Base-by-base conservation (phyloP, 2,329 filamentous ascomycete species). In the Macrophomina tecta region DNA sequence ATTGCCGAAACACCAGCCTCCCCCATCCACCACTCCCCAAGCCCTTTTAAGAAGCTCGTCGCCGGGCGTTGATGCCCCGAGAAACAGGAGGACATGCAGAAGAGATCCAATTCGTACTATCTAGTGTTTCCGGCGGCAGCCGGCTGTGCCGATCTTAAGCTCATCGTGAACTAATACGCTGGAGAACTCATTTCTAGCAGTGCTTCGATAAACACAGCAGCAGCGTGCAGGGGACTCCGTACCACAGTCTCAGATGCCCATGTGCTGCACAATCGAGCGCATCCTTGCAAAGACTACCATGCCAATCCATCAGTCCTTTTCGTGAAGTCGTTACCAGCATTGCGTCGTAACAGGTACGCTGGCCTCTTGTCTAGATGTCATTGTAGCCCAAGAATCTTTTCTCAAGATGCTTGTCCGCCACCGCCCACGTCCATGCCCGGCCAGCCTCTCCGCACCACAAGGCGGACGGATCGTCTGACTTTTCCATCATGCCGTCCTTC, bases 391-490 rank as follows among this genome's bases (percentile, higher is more conserved):
- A 72, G 51, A 83, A 77, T 38, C 80, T 75, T 74, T 82, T 84
- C 62, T 80, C 75, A 64, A 84, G 67, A 3, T 77, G 76, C 70
- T 79, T 80, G 68, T 85, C 78, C 7, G 78, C 78, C 46, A 81
- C 74, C 28, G 80, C 80, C 82, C 82, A 84, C 30, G 78, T 79
- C 82, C 82, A 84, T 30, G 82, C 81, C 42, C 82, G 74, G 16
- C 82, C 81, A 56, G 82, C 82, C 69, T 83, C 82, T 38, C 82
- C 82, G 64, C 82, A 83, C 74, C 83, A 85, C 36, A 86, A 73
- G 5, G 80, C 79, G 36, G 82, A 83, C 6, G 83, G 82, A 40
- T 84, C 80, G 30, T 83, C 80, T 38, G 81, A 83, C 73, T 81
- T 82, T 68, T 85, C 83, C 49, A 86, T 74, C 79, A 84, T 81